These are phyloP conservation scores for Panicum virgatum DNA, from an alignment of 202 grass and related monocot species.

Conservation along the genomic window DNA sequence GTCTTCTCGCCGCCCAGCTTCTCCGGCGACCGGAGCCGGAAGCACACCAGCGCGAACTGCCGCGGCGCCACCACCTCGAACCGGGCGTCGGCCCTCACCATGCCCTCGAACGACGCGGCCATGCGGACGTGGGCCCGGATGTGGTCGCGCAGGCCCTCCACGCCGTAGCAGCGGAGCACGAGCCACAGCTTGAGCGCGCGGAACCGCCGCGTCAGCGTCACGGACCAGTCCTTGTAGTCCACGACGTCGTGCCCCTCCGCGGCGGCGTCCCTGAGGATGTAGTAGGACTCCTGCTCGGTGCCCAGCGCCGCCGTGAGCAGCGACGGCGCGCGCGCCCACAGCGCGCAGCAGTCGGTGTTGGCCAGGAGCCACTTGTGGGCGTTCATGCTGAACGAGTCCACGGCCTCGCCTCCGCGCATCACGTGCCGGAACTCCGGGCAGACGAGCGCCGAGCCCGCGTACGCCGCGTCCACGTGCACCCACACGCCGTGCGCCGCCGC, in stretches of 20 bases:
- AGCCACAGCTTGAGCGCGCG: not conserved
- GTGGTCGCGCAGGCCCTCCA: not conserved
- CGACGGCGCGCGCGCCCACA: conserved; percentile 42
- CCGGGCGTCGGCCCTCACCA: not conserved
- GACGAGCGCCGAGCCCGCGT: conserved; percentile 47
- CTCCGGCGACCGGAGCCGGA: not conserved
- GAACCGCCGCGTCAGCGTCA: conserved; percentile 24
- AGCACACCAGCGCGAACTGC: not conserved
- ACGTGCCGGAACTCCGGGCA: conserved; percentile 52
- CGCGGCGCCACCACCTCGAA: not conserved
- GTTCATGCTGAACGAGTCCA: conserved; percentile 54
- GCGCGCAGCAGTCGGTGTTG: conserved; percentile 51
- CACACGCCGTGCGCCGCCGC: conserved; percentile 23
- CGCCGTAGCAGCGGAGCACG: not conserved
- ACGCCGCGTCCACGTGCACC: conserved; percentile 62
- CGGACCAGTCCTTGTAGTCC: conserved; percentile 52
- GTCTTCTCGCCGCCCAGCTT: conserved; percentile 42
- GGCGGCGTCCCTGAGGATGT: conserved; percentile 31
- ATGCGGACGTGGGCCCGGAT: not conserved
- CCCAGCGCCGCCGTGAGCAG: conserved; percentile 29
- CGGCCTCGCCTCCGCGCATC: conserved; percentile 44
- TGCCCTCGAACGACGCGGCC: not conserved
- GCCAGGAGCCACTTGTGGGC: conserved; percentile 61
- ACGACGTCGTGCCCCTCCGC: conserved; percentile 33
- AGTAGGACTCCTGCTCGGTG: conserved; percentile 37